phyloP scores from a whole-genome alignment of 306 rosid genomes.

The Cicer pinnatifidum region DNA sequence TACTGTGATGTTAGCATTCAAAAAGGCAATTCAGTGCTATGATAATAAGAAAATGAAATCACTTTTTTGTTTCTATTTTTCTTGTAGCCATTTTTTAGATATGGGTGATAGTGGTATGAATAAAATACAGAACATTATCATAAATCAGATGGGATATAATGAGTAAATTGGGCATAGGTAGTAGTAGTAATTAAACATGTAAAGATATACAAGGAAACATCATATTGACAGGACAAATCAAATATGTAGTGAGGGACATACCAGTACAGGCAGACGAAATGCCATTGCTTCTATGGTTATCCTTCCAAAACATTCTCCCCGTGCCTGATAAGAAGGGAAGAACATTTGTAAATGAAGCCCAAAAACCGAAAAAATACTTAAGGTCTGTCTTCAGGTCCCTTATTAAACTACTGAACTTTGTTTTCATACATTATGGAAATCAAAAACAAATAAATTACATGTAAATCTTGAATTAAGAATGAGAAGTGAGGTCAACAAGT shows the following conservation, averaged over 20 bases:
- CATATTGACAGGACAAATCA: slow-evolving; percentile 22
- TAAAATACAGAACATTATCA: slow-evolving; percentile 5
- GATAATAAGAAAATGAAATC: slow-evolving; percentile 8
- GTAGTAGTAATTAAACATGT: background rate
- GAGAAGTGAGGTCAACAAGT: background rate
- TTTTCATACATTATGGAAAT: background rate
- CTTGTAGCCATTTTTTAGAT: background rate
- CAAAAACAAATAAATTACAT: slow-evolving; percentile 6
- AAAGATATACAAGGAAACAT: slow-evolving; percentile 4
- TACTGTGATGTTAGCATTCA: background rate
- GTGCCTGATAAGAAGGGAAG: slow-evolving; percentile 55
- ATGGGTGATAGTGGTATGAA: background rate
- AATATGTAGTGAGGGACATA: slow-evolving; percentile 42
- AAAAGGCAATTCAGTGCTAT: background rate
- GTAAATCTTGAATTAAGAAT: background rate
- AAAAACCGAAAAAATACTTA: slow-evolving; percentile 7
- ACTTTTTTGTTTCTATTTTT: background rate
- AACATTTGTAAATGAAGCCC: slow-evolving; percentile 19
- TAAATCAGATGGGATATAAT: background rate
- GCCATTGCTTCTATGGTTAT: slow-evolving; percentile 90
- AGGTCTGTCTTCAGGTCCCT: slow-evolving; percentile 3
- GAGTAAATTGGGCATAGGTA: background rate
- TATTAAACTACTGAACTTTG: background rate
- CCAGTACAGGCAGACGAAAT: slow-evolving; percentile 86
- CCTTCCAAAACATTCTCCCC: slow-evolving; percentile 88